Evolutionary conservation across 2,329 filamentous ascomycete species (phyloP).

Genomic region (Colletotrichum brevisporum): DNA sequence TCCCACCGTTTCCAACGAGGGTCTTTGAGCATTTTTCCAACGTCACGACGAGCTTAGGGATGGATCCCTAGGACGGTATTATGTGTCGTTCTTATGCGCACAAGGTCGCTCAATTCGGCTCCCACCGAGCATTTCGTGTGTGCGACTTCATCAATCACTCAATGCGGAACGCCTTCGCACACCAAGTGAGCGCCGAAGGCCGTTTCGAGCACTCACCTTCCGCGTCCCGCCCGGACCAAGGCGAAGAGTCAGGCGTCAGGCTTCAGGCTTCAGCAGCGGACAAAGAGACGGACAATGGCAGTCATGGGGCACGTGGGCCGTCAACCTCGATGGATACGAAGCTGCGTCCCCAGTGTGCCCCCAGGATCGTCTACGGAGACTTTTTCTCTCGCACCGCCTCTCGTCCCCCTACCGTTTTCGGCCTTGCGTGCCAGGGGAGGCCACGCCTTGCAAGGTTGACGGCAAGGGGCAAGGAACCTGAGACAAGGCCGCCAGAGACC

Average conservation of each 20-base stretch:
- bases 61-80: not conserved
- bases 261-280: not conserved
- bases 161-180: constrained; percentile 18
- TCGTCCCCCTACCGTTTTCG: constrained; percentile 22
- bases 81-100: constrained; percentile 9
- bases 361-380: constrained; percentile 37
- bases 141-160: constrained; percentile 27
- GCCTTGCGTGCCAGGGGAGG: constrained; percentile 31
- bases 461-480: constrained; percentile 39
- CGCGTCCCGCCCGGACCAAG: constrained; percentile 27
- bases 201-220: constrained; percentile 16
- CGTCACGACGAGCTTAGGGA: constrained; percentile 16
- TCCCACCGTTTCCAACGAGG: constrained; percentile 10
- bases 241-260: too few species aligned
- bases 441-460: constrained; percentile 38
- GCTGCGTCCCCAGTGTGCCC: constrained; percentile 10
- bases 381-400: constrained; percentile 37
- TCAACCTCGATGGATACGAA: constrained; percentile 28
- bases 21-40: constrained; percentile 11
- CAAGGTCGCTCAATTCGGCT: not conserved
- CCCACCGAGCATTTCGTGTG: not conserved
- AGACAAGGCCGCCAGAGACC: constrained; percentile 34
- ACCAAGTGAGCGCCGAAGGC: constrained; percentile 6
- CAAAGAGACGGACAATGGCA: constrained; percentile 23
- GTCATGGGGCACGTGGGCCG: constrained; percentile 13